Evolutionary conservation across 345 rosid genomes (phyloP).

Genomic region (Salix dunnii): DNA sequence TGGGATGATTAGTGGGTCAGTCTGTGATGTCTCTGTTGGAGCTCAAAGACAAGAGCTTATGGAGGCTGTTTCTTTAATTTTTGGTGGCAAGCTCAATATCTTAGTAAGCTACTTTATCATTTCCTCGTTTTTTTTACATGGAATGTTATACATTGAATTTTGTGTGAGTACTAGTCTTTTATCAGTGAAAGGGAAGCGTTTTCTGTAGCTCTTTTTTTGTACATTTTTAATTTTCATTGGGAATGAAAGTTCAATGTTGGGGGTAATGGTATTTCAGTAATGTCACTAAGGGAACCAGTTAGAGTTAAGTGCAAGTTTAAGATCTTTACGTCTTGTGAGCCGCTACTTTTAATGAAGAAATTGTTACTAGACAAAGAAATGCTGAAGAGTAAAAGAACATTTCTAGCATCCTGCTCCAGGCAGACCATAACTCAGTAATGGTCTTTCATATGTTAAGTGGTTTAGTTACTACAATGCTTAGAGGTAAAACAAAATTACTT

Average conservation of each 20-base stretch:
- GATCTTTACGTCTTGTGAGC: neutral
- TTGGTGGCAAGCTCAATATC: slow-evolving; percentile 23
- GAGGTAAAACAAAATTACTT: neutral
- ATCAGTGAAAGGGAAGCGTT: slow-evolving; percentile 15
- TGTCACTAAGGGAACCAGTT: neutral
- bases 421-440: no score
- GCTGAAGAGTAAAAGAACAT: no score
- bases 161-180: slow-evolving; percentile 10
- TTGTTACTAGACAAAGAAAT: no score
- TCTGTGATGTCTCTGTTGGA: slow-evolving; percentile 47
- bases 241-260: neutral
- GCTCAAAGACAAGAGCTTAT: slow-evolving; percentile 20
- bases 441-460: no score
- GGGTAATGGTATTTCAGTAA: neutral
- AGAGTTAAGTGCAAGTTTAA: neutral
- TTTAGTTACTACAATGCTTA: neutral
- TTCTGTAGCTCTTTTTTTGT: neutral
- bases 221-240: neutral
- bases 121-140: neutral
- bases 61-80: slow-evolving; percentile 14
- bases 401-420: no score
- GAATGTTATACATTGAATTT: neutral
- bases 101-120: slow-evolving; percentile 1
- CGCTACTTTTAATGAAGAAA: neutral
- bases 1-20: slow-evolving; percentile 45